Evolutionary conservation across 306 rosid species (phyloP).

Genomic region (Dalbergia cultrata): DNA sequence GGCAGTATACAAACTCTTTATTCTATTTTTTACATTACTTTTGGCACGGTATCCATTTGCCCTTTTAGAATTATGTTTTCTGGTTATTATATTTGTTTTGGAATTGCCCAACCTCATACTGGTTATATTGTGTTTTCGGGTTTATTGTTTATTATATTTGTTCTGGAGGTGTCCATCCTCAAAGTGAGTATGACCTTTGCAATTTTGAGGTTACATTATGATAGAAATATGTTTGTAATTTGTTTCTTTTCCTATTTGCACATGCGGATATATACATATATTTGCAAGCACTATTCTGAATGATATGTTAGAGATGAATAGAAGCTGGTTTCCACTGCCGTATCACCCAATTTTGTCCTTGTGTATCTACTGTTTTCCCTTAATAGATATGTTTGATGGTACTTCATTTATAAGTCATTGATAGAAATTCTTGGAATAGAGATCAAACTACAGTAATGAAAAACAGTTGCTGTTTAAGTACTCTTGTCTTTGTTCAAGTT

Average conservation of each 20-base stretch:
- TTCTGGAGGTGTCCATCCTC: no score
- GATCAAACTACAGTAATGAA: not conserved
- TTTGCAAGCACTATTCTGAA: not conserved
- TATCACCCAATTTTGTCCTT: not conserved
- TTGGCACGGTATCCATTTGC: no score
- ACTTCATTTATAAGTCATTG: not conserved
- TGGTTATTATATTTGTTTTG: not conserved
- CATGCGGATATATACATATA: not conserved
- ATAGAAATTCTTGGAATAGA: not conserved
- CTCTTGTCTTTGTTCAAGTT: not conserved
- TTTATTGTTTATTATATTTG: no score
- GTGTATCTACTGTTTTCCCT: not conserved
- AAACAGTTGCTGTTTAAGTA: not conserved
- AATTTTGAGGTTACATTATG: no score
- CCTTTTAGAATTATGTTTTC: constrained; percentile 10
- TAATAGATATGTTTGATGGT: not conserved
- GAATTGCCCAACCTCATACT: constrained; percentile 10
- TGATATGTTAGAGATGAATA: not conserved
- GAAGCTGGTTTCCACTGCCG: not conserved
- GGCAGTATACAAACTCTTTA: not conserved
- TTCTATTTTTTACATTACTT: no score
- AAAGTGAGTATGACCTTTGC: no score
- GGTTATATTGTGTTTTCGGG: no score
- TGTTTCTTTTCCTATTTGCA: constrained; percentile 14
- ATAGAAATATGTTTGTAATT: not conserved